Conservation (phyloP, 148 eudicot species). For the Vaccinium myrtillus region DNA sequence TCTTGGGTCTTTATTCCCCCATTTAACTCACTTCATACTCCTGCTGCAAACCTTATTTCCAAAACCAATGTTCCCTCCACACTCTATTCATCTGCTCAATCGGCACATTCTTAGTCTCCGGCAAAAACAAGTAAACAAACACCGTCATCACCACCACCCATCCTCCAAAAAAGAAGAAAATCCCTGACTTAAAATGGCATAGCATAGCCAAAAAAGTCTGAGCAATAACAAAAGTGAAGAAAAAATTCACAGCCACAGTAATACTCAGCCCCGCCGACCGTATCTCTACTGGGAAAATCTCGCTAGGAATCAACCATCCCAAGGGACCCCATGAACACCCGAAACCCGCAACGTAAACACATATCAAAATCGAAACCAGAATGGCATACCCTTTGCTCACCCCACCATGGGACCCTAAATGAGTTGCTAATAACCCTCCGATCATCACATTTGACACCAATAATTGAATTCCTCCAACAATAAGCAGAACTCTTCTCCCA, state of each 20-base stretch:
- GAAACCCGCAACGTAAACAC: conserved; percentile 27
- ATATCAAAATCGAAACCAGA: conserved; percentile 24
- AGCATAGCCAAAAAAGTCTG: not conserved
- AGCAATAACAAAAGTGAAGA: conserved; percentile 11
- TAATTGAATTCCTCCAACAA: conserved; percentile 4
- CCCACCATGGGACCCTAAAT: conserved; percentile 24
- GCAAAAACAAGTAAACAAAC: conserved; percentile 39
- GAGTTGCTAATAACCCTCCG: conserved; percentile 21
- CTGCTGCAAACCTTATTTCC: conserved; percentile 28
- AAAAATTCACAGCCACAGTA: not conserved
- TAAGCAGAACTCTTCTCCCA: conserved; percentile 1
- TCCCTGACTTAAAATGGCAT: conserved; percentile 17
- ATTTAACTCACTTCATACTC: conserved; percentile 33
- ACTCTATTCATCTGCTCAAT: conserved; percentile 12
- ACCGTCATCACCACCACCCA: conserved; percentile 41
- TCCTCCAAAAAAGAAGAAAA: conserved; percentile 44
- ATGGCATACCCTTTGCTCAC: not conserved
- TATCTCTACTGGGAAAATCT: conserved; percentile 18
- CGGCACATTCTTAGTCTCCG: conserved; percentile 14
- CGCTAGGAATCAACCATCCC: conserved; percentile 45
- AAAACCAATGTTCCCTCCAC: conserved; percentile 16
- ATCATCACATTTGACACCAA: conserved; percentile 16
- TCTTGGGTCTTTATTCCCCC: not conserved
- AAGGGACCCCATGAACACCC: conserved; percentile 47
- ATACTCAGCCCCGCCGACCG: conserved; percentile 8